Evolutionary conservation across 202 grass and related monocot species (phyloP).

Genomic region (Saccharum hybrid): DNA sequence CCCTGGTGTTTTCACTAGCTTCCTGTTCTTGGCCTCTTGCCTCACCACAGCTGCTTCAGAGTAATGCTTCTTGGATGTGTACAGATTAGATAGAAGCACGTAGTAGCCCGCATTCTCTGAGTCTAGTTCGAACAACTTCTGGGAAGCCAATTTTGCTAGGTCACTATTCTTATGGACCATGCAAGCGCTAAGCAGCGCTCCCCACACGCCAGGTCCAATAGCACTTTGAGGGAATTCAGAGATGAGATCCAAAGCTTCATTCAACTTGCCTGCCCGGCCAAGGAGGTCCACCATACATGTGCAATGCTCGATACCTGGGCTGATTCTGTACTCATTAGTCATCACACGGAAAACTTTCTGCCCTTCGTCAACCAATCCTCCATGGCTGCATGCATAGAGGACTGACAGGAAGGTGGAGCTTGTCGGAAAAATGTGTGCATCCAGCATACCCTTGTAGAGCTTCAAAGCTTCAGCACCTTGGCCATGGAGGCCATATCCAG

Average conservation of each 20-base stretch:
- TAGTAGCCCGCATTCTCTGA: slow-evolving; percentile 66
- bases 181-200: slow-evolving; percentile 75
- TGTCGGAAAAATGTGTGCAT: slow-evolving; percentile 52
- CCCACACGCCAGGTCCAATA: slow-evolving; percentile 67
- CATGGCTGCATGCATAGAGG: slow-evolving; percentile 75
- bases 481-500: slow-evolving; percentile 67
- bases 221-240: slow-evolving; percentile 57
- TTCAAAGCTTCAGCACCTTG: slow-evolving; percentile 65
- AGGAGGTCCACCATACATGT: slow-evolving; percentile 88
- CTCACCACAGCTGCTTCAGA: slow-evolving; percentile 74
- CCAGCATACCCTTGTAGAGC: slow-evolving; percentile 67
- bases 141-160: slow-evolving; percentile 65
- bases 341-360: slow-evolving; percentile 54
- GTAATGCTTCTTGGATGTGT: slow-evolving; percentile 67
- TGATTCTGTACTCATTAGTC: slow-evolving; percentile 52
- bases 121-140: slow-evolving; percentile 74
- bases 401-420: slow-evolving; percentile 70
- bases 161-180: slow-evolving; percentile 65
- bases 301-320: slow-evolving; percentile 60
- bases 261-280: slow-evolving; percentile 63
- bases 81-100: slow-evolving; percentile 76
- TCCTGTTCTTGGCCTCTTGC: slow-evolving; percentile 64
- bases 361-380: slow-evolving; percentile 68
- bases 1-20: slow-evolving; percentile 65
- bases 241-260: slow-evolving; percentile 61